Percentiles rank a stretch among this genome's conserved stretches.
These are phyloP conservation scores for Camelina laxa DNA, from an alignment of 345 rosid species.

Conservation along the genomic window DNA sequence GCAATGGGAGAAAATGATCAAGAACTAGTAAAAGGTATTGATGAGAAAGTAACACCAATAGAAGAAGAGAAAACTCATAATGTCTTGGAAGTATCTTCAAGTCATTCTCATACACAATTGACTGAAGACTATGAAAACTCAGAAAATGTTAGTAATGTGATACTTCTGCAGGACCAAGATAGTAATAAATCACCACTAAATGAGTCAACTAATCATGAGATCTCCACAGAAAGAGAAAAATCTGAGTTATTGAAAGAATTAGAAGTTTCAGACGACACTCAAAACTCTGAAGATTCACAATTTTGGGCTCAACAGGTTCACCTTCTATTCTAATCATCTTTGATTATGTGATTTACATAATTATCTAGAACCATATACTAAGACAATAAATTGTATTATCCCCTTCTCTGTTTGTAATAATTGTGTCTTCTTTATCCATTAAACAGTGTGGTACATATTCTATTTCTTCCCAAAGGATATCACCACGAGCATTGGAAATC, in stretches of 20 bases:
- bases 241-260: constrained; percentile 1
- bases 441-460: not conserved
- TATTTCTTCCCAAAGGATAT: not conserved
- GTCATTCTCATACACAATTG: constrained; percentile 5
- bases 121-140: not conserved
- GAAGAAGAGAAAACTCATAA: constrained; percentile 1
- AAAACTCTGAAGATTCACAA: constrained; percentile 33
- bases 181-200: not conserved
- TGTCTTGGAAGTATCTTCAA: constrained; percentile 5
- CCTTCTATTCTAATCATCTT: constrained; percentile 5
- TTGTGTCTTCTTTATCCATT: constrained; percentile 4
- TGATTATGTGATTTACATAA: not conserved
- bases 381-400: not conserved
- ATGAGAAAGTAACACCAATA: not conserved
- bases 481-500: constrained; percentile 24
- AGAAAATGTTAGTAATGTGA: constrained; percentile 11
- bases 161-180: constrained; percentile 21
- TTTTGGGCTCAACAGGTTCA: constrained; percentile 35
- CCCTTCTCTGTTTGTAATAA: not conserved
- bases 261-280: not conserved
- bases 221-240: not conserved
- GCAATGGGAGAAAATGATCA: constrained; percentile 19
- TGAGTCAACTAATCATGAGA: not conserved
- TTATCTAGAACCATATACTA: not conserved
- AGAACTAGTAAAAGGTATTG: not conserved